Evolutionary conservation across 257 asterid genomes (phyloP).

Genomic region (Gentiana straminea): DNA sequence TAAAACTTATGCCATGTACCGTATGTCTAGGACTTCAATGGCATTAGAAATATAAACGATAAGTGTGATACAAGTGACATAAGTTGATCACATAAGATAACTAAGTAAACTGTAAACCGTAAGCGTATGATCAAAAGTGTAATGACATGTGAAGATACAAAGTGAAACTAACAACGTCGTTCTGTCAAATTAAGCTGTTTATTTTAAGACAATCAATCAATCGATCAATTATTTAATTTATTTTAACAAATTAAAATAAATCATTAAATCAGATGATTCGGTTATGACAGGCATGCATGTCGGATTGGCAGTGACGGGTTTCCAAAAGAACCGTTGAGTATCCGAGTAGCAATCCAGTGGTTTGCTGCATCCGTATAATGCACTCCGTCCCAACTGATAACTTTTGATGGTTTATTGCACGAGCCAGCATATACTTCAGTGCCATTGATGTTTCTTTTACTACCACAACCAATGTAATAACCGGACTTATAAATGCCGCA

Average conservation of each 20-base stretch:
- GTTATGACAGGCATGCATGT: slow-evolving; percentile 22
- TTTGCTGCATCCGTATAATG: slow-evolving; percentile 72
- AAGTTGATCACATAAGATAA: too few species aligned
- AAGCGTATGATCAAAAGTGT: too few species aligned
- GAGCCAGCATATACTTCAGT: slow-evolving; percentile 42
- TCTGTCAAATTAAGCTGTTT: neutral
- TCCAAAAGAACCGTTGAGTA: slow-evolving; percentile 37
- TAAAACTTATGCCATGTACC: too few species aligned
- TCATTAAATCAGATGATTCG: too few species aligned
- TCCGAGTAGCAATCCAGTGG: slow-evolving; percentile 42
- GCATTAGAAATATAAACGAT: too few species aligned
- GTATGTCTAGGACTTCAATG: too few species aligned
- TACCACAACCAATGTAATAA: slow-evolving; percentile 53
- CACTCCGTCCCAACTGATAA: slow-evolving; percentile 82
- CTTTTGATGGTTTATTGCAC: slow-evolving; percentile 36
- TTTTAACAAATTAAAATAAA: too few species aligned
- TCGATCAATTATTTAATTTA: slow-evolving; percentile 7
- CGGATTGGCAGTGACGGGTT: slow-evolving; percentile 42
- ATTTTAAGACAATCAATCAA: neutral
- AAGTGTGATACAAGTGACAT: too few species aligned
- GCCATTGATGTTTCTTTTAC: slow-evolving; percentile 39
- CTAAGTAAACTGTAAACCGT: too few species aligned
- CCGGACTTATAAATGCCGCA: slow-evolving; percentile 54
- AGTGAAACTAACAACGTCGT: neutral
- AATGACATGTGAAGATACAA: neutral